These are phyloP conservation scores for Veloboletus limbatus DNA, from an alignment of 1,284 basidiomycete species.

Conservation along the genomic window DNA sequence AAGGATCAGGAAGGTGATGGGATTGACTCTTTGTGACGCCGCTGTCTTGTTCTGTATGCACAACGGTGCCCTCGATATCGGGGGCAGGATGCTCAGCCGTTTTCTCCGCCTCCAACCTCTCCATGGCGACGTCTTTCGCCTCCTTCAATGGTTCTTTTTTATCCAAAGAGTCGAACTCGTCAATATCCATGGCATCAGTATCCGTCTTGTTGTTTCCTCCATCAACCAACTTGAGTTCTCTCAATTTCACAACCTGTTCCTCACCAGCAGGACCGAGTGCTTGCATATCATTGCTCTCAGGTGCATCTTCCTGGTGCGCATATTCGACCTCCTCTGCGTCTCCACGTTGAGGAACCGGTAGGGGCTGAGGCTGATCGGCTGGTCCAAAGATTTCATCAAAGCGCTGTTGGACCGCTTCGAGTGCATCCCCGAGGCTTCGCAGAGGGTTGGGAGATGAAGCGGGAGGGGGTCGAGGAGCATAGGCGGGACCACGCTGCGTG, in stretches of 20 bases:
- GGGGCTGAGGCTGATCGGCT: conserved; percentile 31
- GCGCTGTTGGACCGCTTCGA: conserved; percentile 81
- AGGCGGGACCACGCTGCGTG: conserved; percentile 43
- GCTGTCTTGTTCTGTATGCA: conserved; percentile 35
- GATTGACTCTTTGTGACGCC: conserved; percentile 15
- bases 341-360: conserved; percentile 14
- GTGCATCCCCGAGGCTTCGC: conserved; percentile 83
- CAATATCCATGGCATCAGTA: conserved; percentile 48
- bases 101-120: conserved; percentile 31
- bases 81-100: conserved; percentile 34
- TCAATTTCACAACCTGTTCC: conserved; percentile 80
- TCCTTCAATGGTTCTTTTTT: conserved; percentile 26
- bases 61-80: conserved; percentile 49
- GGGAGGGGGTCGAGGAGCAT: conserved; percentile 38
- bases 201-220: conserved; percentile 42
- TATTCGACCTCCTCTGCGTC: conserved; percentile 72
- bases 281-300: conserved; percentile 76
- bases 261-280: conserved; percentile 86
- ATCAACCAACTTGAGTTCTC: conserved; percentile 76
- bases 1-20: conserved; percentile 18
- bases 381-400: conserved; percentile 81
- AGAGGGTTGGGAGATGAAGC: conserved; percentile 56
- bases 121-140: conserved; percentile 29
- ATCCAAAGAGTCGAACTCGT: conserved; percentile 28
- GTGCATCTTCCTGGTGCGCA: conserved; percentile 49